Percentiles rank a stretch among this genome's conserved stretches.
These are phyloP conservation scores for Novymonas esmeraldas DNA, from an alignment of 208 protist species.

Conservation along the genomic window DNA sequence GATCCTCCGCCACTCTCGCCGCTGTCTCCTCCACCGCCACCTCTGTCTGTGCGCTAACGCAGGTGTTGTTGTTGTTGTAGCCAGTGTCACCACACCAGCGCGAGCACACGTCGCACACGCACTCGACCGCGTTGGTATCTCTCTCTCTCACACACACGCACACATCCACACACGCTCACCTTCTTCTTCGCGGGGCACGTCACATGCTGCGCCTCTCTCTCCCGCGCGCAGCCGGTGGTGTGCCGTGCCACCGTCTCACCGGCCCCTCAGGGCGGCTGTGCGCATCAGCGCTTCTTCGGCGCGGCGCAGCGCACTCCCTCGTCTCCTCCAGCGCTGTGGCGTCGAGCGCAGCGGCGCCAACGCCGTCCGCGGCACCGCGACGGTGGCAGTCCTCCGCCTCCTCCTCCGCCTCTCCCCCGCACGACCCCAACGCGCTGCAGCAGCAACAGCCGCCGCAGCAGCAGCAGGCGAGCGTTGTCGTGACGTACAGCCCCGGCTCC, in stretches of 20 bases:
- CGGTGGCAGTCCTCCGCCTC: conserved; percentile 21
- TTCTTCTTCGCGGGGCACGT: neutral
- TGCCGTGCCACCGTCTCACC: too few species aligned
- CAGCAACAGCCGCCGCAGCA: neutral
- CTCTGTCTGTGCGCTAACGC: too few species aligned
- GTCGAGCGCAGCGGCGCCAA: neutral
- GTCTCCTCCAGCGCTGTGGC: neutral
- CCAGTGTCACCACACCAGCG: neutral
- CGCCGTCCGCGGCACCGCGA: conserved; percentile 1
- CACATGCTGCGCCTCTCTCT: too few species aligned
- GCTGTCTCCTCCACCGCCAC: too few species aligned
- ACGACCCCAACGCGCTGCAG: conserved; percentile 4
- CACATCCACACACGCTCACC: neutral
- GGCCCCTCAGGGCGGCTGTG: too few species aligned
- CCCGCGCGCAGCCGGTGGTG: too few species aligned
- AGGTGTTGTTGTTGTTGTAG: too few species aligned
- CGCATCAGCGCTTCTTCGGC: too few species aligned
- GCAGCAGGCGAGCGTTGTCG: conserved; percentile 31
- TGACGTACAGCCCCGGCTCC: conserved; percentile 80
- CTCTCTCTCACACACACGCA: neutral
- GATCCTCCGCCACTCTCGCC: too few species aligned
- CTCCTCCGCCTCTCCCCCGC: neutral
- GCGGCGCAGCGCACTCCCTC: neutral
- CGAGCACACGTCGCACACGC: neutral
- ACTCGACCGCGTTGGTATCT: neutral